phyloP scores from a whole-genome alignment of 2,329 filamentous ascomycete genomes.

The Volutella citrinella region DNA sequence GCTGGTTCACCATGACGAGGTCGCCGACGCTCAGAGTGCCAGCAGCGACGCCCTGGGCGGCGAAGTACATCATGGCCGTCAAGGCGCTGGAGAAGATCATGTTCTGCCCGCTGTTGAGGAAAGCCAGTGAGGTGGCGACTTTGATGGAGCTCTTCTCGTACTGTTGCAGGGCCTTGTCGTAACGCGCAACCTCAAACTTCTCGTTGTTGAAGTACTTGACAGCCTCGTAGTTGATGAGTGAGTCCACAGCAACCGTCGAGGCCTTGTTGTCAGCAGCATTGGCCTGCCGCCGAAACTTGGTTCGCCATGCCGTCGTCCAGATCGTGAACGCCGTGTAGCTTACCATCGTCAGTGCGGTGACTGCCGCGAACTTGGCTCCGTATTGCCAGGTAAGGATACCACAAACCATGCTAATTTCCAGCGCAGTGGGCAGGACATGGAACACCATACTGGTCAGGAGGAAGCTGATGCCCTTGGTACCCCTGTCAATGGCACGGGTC shows the following conservation, averaged over 20 bases:
- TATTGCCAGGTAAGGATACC: conserved; percentile 97
- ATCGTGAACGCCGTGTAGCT: conserved; percentile 97
- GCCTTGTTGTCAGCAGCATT: conserved; percentile 96
- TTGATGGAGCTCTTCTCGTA: conserved; percentile 97
- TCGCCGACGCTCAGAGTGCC: conserved; percentile 88
- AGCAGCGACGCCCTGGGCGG: conserved; percentile 79
- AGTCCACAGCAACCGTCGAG: conserved; percentile 93
- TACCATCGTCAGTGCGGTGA: conserved; percentile 87
- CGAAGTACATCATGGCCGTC: conserved; percentile 98
- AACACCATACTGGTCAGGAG: conserved; percentile 97
- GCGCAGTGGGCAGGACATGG: conserved; percentile 86
- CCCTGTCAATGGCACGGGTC: conserved; percentile 90
- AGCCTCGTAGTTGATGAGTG: conserved; percentile 96
- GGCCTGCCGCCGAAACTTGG: conserved; percentile 90
- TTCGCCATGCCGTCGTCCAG: conserved; percentile 92
- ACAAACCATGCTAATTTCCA: conserved; percentile 95
- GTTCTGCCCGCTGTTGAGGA: conserved; percentile 93
- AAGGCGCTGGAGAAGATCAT: conserved; percentile 94
- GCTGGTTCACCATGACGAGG: conserved; percentile 97
- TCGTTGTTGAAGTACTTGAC: conserved; percentile 99
- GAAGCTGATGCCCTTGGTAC: conserved; percentile 98
- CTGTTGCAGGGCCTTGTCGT: conserved; percentile 78
- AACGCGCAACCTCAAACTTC: conserved; percentile 85
- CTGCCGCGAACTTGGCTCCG: conserved; percentile 83
- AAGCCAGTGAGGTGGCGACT: conserved; percentile 86